Evolutionary conservation across 495 filamentous ascomycete species (phyloP).

Genomic region (Ascodesmis nigricans): DNA sequence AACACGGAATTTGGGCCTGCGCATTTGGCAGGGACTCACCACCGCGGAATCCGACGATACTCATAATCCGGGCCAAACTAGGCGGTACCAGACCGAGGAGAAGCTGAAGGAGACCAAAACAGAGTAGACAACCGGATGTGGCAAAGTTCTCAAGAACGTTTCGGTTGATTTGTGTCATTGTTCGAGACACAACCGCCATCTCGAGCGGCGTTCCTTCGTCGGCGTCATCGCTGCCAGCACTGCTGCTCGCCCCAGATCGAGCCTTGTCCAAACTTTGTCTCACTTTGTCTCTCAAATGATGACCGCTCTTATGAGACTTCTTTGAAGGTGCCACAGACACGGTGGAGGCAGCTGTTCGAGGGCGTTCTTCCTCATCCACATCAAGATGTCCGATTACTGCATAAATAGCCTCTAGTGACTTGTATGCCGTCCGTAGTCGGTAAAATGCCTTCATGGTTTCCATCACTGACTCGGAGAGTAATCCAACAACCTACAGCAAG

Average conservation of each 20-base stretch:
- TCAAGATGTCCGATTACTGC: too few species aligned
- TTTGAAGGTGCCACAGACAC: too few species aligned
- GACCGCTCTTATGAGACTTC: too few species aligned
- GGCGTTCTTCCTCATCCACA: too few species aligned
- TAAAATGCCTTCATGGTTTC: constrained; percentile 85
- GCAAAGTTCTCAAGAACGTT: constrained; percentile 52
- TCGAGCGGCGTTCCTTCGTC: not conserved
- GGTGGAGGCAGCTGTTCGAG: too few species aligned
- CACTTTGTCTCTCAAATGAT: too few species aligned
- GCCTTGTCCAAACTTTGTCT: too few species aligned
- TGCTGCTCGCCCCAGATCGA: too few species aligned
- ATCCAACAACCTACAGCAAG: constrained; percentile 35
- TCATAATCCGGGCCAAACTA: constrained; percentile 60
- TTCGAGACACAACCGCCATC: not conserved
- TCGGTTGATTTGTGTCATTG: not conserved
- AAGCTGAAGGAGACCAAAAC: constrained; percentile 66
- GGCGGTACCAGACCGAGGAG: constrained; percentile 82
- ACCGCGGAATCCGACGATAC: constrained; percentile 76
- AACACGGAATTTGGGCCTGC: too few species aligned
- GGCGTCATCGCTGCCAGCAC: too few species aligned
- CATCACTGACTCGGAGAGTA: constrained; percentile 80
- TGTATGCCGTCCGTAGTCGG: constrained; percentile 72
- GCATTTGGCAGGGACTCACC: too few species aligned
- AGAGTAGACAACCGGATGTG: constrained; percentile 69
- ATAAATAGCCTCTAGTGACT: constrained; percentile 53